phyloP scores from a whole-genome alignment of 805 yeast species.

The Komagataella populi region DNA sequence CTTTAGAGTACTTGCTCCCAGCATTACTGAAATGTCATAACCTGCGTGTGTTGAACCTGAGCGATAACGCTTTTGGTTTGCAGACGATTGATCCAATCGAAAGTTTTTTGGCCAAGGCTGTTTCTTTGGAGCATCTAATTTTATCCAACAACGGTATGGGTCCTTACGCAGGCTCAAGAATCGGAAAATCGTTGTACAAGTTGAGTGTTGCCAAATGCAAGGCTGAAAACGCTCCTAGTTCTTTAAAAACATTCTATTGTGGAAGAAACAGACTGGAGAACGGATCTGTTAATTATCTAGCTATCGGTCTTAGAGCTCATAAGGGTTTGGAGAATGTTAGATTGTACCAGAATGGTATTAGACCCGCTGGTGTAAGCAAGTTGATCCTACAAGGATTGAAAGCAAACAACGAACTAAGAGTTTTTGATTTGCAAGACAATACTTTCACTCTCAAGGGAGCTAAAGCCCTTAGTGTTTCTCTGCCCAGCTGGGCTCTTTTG shows the following conservation, averaged over 20 bases:
- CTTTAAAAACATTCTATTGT: constrained; percentile 79
- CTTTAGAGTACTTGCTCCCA: constrained; percentile 60
- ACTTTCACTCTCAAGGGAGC: constrained; percentile 72
- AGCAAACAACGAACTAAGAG: constrained; percentile 42
- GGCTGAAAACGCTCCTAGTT: constrained; percentile 26
- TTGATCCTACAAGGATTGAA: constrained; percentile 63
- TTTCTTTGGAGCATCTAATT: constrained; percentile 72
- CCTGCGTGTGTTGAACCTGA: constrained; percentile 62
- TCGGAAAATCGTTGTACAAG: constrained; percentile 73
- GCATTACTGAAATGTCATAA: constrained; percentile 58
- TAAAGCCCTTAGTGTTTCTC: constrained; percentile 42
- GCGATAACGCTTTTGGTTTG: constrained; percentile 95
- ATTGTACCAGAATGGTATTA: constrained; percentile 91
- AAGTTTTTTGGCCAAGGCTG: constrained; percentile 57
- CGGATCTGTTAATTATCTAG: constrained; percentile 78
- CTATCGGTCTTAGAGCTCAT: constrained; percentile 78
- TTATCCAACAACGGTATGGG: constrained; percentile 96
- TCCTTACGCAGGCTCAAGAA: constrained; percentile 91
- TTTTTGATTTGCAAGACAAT: constrained; percentile 86
- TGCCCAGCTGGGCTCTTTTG: constrained; percentile 53
- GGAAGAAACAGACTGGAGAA: constrained; percentile 96
- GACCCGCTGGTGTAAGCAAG: constrained; percentile 81
- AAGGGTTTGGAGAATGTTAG: constrained; percentile 57
- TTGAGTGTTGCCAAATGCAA: constrained; percentile 51
- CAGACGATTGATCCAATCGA: constrained; percentile 89